These are phyloP conservation scores for Curvularia eragrostidis DNA, from an alignment of 2,329 filamentous ascomycete genomes.

Conservation along the genomic window DNA sequence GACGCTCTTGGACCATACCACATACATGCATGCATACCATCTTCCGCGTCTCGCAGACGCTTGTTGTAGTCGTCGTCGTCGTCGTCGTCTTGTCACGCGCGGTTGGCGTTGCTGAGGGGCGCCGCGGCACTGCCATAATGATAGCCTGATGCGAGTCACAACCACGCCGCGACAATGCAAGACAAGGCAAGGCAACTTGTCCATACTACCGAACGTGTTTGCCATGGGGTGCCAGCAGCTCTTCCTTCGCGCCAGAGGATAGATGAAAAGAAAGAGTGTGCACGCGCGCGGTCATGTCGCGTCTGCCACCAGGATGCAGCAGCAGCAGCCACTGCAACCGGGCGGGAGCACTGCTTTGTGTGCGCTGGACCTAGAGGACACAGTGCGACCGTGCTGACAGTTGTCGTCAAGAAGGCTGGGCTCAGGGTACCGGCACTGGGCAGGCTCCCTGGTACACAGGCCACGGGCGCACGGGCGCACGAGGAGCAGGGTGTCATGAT, in stretches of 20 bases:
- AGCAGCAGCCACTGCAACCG: slow-evolving; percentile 4
- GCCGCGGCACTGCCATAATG: slow-evolving; percentile 14
- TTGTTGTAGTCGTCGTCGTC: no score
- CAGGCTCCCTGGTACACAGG: slow-evolving; percentile 19
- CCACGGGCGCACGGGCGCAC: slow-evolving; percentile 21
- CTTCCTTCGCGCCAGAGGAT: no score
- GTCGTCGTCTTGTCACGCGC: no score
- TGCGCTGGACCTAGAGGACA: slow-evolving; percentile 2
- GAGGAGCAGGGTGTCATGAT: slow-evolving; percentile 26
- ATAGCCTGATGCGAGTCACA: slow-evolving; percentile 22
- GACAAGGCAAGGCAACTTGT: slow-evolving; percentile 30
- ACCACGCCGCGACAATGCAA: neutral
- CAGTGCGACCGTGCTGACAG: slow-evolving; percentile 13
- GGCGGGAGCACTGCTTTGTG: slow-evolving; percentile 10
- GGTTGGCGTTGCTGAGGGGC: slow-evolving; percentile 15
- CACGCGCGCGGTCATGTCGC: neutral
- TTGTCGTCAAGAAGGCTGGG: slow-evolving; percentile 9
- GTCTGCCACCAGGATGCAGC: slow-evolving; percentile 18
- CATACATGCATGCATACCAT: no score
- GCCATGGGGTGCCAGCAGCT: no score
- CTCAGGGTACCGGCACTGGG: slow-evolving; percentile 21
- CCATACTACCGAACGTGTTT: slow-evolving; percentile 18
- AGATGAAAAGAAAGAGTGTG: neutral
- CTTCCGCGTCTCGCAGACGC: neutral
- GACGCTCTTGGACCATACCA: no score